phyloP scores from a whole-genome alignment of 371 early-diverging fungal species.

The Mortierella sp. region DNA sequence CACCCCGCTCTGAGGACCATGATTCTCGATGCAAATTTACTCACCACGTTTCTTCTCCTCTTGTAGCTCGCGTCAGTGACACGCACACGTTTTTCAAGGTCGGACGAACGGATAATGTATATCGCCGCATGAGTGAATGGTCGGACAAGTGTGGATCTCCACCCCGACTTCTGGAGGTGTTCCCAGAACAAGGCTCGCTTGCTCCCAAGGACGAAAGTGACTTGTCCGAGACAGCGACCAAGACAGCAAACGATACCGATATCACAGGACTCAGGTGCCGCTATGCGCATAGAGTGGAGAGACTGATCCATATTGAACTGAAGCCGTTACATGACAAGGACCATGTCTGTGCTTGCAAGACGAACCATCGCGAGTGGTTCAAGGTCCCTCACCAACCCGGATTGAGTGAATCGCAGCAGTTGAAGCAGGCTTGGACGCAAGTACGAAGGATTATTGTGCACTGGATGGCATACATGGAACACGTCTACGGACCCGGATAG shows the following conservation, averaged over 20 bases:
- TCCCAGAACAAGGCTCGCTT: slow-evolving; percentile 53
- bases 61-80: slow-evolving; percentile 30
- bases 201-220: slow-evolving; percentile 37
- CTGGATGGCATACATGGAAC: slow-evolving; percentile 54
- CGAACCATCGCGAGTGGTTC: slow-evolving; percentile 64
- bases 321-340: slow-evolving; percentile 52
- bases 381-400: slow-evolving; percentile 46
- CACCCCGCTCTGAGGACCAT: background rate
- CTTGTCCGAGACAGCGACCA: slow-evolving; percentile 37
- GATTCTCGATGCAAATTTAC: background rate
- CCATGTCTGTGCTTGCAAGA: slow-evolving; percentile 57
- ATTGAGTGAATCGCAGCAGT: slow-evolving; percentile 39
- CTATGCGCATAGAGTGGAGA: slow-evolving; percentile 61
- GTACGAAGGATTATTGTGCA: slow-evolving; percentile 46
- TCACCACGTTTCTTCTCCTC: background rate
- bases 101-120: slow-evolving; percentile 61
- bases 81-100: slow-evolving; percentile 63
- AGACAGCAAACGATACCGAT: slow-evolving; percentile 21
- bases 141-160: slow-evolving; percentile 56
- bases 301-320: slow-evolving; percentile 66
- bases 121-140: slow-evolving; percentile 64
- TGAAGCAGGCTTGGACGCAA: slow-evolving; percentile 47
- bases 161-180: slow-evolving; percentile 59
- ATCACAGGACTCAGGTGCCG: slow-evolving; percentile 56
- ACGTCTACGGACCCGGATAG: slow-evolving; percentile 52